Base-by-base conservation (phyloP, 768 basidiomycete genomes). In the Mycena alexandri region DNA sequence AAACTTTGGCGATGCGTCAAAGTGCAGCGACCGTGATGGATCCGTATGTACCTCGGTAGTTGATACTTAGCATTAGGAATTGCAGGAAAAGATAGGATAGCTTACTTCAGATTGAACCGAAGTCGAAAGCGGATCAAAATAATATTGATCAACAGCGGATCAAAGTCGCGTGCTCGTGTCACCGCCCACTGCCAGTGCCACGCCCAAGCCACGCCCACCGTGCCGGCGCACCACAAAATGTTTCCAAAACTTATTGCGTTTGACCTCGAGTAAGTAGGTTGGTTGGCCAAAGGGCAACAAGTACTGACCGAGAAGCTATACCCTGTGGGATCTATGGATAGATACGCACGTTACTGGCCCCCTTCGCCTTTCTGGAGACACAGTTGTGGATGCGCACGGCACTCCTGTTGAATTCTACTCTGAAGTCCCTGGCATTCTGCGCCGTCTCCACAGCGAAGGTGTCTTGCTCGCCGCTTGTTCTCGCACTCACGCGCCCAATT, bases 301-400 rank as follows among this genome's bases (percentile, higher is more conserved):
- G 13, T 29, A 42, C 60, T 59, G 16, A 19, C 9, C 5, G 2
- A 33, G 14, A 68, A 94, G 93, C 74, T 95, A 92, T 76, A 95
- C 94, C 0, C 81, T 95, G 8, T 95, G 93, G 94, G 87, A 90
- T 63, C 81, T 95, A 17, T 95, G 93, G 94, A 90, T 95, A 58
- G 94, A 96, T 76, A 89, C 89, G 19, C 91, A 94, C 75, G 83
- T 93, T 57, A 79, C 84, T 48, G 86, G 89, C 34, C 88, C 91
- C 9, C 77, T 93, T 57, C 83, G 78, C 61, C 81, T 85, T 50
- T 78, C 88, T 24, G 81, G 78, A 14, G 73, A n/a, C n/a, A n/a
- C 78, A 65, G 83, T 91, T 0, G 77, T 84, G 11, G 89, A 91
- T 72, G 82, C 76, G 84, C 84, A 60, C 24, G 79, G 65, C 14